Base-by-base conservation (phyloP, 2,329 filamentous ascomycete genomes). In the Knoxdaviesia capensis region DNA sequence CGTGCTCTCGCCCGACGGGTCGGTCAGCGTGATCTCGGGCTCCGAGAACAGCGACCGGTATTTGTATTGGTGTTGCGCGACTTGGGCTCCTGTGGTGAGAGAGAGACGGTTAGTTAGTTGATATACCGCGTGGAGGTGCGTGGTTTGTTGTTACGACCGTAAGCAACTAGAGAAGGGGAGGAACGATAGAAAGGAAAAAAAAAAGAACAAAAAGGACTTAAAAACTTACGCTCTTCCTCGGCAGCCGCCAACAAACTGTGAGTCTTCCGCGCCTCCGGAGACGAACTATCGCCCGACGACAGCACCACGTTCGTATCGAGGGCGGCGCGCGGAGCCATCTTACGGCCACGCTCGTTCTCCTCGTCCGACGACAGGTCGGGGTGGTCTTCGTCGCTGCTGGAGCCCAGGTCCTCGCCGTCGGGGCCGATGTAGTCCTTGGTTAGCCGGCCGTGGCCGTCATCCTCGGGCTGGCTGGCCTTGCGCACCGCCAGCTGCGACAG, bases 191-290 rank as follows among this genome's bases (percentile, higher is more conserved):
- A 37, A 10, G 2, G 3, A 30, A 20, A 6, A 40, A 30, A 30
- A 32, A 10, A 10, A 36, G 31, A 36, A n/a, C 5, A 36, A 30
- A 29, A 11, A 29, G 10, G 32, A 35, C n/a, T 8, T 28, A 32
- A 7, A 30, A 32, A 68, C 80, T 53, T 66, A 83, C 84, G 71
- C 55, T 88, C 82, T 65, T 85, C 78, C 54, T 88, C 79, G 1
- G 78, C 77, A 6, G 80, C 80, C 35, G 78, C 80, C 42, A 87
- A 60, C 43, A 86, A 56, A 51, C 77, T 84, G 53, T 66, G 61
- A 1, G 68, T 63, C 50, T 63, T 64, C 45, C 60, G 59, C 47
- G 58, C 53, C 48, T 57, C 47, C 51, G 61, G 56, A 42, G 49
- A 58, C 1, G 60, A 47, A 53, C 48, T 43, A 54, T 43, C 41